Percentiles rank a stretch among this genome's conserved stretches.
phyloP scores from a whole-genome alignment of 306 rosid genomes.

The Pyrus betulifolia region DNA sequence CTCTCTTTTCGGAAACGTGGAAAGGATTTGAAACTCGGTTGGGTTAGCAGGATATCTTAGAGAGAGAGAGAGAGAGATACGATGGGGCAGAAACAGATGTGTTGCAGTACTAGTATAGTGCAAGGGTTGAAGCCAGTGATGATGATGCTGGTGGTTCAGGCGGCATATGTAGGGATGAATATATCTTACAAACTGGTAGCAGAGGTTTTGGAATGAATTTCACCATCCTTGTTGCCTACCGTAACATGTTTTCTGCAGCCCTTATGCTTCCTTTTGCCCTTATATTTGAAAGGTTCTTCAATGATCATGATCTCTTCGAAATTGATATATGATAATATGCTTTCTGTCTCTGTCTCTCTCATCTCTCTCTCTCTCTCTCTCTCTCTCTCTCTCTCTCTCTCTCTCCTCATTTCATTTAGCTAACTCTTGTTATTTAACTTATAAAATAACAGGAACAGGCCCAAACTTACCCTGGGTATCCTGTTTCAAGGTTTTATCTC shows the following conservation, averaged over 20 bases:
- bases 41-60: no score
- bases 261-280: constrained; percentile 35
- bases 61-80: no score
- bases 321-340: no score
- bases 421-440: neutral
- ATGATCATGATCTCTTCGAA: no score
- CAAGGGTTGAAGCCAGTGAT: constrained; percentile 34
- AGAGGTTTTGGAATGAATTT: constrained; percentile 35
- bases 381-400: no score
- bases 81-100: no score
- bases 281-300: constrained; percentile 16
- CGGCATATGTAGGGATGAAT: constrained; percentile 20
- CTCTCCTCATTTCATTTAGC: neutral
- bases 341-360: no score
- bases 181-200: constrained; percentile 29
- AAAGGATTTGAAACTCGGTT: no score
- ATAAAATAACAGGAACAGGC: constrained; percentile 36
- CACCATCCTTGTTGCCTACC: constrained; percentile 34
- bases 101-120: neutral
- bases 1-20: no score
- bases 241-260: constrained; percentile 35
- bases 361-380: no score
- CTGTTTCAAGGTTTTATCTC: constrained; percentile 41
- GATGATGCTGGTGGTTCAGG: constrained; percentile 33
- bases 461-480: constrained; percentile 33